phyloP scores from a whole-genome alignment of 148 eudicot genomes.

The Spergularia bocconei region DNA sequence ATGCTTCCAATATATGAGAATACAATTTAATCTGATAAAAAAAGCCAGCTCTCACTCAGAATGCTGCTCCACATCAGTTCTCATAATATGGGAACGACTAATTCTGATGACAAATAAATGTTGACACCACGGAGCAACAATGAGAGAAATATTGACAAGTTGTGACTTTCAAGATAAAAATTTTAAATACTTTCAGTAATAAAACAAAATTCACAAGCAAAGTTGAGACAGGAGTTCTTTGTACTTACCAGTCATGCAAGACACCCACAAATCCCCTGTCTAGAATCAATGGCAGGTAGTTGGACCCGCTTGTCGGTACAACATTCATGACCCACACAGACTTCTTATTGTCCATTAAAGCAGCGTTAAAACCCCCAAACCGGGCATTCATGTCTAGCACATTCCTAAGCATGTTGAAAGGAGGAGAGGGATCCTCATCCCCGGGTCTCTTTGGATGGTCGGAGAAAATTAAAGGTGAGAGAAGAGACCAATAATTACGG shows the following conservation, averaged over 20 bases:
- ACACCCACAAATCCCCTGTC: constrained; percentile 87
- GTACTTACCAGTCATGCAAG: constrained; percentile 79
- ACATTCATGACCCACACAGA: constrained; percentile 98
- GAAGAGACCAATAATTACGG: constrained; percentile 83
- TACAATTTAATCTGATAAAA: too few species aligned
- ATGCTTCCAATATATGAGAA: too few species aligned
- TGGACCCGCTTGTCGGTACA: constrained; percentile 67
- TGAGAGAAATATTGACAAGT: background rate
- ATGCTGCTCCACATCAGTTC: too few species aligned
- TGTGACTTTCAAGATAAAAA: background rate
- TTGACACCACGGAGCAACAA: too few species aligned
- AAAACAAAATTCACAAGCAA: constrained; percentile 6
- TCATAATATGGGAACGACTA: too few species aligned
- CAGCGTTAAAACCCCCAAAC: constrained; percentile 82
- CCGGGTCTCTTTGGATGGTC: constrained; percentile 99
- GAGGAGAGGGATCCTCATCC: constrained; percentile 95
- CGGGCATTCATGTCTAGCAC: constrained; percentile 92
- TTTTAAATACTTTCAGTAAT: background rate
- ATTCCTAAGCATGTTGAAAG: constrained; percentile 90
- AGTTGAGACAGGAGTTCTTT: background rate
- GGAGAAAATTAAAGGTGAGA: constrained; percentile 83
- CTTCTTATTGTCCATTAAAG: constrained; percentile 67
- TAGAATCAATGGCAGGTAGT: constrained; percentile 67
- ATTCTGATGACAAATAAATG: too few species aligned
- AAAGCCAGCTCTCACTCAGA: too few species aligned